Evolutionary conservation across 2,329 filamentous ascomycete species (phyloP).

Genomic region (Cryphonectria radicalis): DNA sequence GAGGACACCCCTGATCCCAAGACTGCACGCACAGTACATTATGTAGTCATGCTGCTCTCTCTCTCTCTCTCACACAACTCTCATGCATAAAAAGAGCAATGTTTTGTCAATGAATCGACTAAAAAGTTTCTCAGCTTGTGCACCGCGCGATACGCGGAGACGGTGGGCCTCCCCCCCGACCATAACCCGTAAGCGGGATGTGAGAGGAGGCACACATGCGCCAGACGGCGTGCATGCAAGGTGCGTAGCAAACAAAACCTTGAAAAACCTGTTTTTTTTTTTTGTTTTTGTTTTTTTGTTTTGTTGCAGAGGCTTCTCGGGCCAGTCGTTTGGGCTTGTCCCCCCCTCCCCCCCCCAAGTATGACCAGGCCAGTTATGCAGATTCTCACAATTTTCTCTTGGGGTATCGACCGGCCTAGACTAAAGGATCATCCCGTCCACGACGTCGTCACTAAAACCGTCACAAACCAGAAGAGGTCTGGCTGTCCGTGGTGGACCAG

Average conservation of each 20-base stretch:
- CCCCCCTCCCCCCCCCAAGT: background rate
- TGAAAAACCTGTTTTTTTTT: slow-evolving; percentile 5
- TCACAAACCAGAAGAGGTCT: slow-evolving; percentile 1
- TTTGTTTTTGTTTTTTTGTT: slow-evolving; percentile 29
- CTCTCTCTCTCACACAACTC: no score
- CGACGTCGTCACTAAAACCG: slow-evolving; percentile 5
- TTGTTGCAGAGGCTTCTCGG: background rate
- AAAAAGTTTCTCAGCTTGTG: background rate
- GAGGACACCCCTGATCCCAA: background rate
- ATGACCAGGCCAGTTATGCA: slow-evolving; percentile 13
- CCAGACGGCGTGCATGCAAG: slow-evolving; percentile 34
- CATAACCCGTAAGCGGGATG: slow-evolving; percentile 24
- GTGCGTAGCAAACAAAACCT: slow-evolving; percentile 36
- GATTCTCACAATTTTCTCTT: background rate
- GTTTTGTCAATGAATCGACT: background rate
- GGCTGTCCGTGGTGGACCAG: background rate
- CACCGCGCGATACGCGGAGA: background rate
- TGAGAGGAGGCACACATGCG: slow-evolving; percentile 17
- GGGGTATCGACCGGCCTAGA: slow-evolving; percentile 16
- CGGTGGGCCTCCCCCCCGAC: slow-evolving; percentile 1
- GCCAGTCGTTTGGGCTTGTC: slow-evolving; percentile 28
- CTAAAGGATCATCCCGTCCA: slow-evolving; percentile 13
- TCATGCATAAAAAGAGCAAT: background rate
- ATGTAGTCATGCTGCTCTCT: background rate
- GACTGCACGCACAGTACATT: background rate